Evolutionary conservation across 2,329 filamentous ascomycete species (phyloP).

Genomic region (Didymella lethalis): DNA sequence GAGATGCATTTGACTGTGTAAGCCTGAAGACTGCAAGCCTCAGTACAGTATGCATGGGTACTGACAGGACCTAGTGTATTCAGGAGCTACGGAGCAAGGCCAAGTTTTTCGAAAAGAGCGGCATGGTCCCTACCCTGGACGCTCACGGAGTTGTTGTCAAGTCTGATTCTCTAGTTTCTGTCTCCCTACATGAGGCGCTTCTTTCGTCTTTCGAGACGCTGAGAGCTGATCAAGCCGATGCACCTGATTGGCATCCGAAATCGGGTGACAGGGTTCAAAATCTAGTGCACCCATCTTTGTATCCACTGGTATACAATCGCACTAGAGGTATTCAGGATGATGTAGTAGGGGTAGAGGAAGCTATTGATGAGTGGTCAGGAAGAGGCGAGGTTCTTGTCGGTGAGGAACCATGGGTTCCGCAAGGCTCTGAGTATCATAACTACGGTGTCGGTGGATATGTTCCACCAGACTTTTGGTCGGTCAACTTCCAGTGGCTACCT

Average conservation of each 20-base stretch:
- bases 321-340: not conserved
- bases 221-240: not conserved
- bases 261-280: not conserved
- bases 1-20: not conserved
- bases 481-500: not conserved
- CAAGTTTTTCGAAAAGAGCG: not conserved
- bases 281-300: not conserved
- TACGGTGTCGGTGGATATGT: slow-evolving; percentile 16
- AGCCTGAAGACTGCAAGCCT: not conserved
- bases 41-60: not conserved
- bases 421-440: not conserved
- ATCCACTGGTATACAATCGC: not conserved
- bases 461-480: slow-evolving; percentile 20
- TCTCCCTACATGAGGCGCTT: not conserved
- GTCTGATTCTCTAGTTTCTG: not conserved
- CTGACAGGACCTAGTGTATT: not conserved
- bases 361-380: slow-evolving; percentile 38
- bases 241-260: not conserved
- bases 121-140: not conserved
- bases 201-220: not conserved
- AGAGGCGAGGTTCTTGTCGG: slow-evolving; percentile 37
- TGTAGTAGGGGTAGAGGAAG: slow-evolving; percentile 40
- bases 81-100: not conserved
- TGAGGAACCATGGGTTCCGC: not conserved
- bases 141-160: not conserved